phyloP scores from a whole-genome alignment of 2,329 filamentous ascomycete genomes.

The Massarina eburnea region DNA sequence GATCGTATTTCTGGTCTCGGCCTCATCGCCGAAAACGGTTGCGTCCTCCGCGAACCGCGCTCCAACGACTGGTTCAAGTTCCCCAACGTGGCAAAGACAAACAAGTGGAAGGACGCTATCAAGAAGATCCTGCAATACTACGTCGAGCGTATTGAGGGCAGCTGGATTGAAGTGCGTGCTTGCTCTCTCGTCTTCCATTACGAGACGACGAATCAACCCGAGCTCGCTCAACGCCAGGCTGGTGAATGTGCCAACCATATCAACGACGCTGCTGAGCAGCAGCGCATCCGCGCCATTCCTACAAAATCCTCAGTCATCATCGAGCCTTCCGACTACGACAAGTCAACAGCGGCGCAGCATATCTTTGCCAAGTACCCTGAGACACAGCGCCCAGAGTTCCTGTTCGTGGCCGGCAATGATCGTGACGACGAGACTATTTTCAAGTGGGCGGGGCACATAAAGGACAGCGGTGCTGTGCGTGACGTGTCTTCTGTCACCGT shows the following conservation, averaged over 20 bases:
- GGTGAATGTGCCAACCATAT: constrained; percentile 92
- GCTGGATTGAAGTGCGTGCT: constrained; percentile 85
- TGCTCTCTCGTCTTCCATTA: constrained; percentile 92
- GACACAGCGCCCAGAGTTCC: constrained; percentile 64
- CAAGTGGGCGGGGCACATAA: constrained; percentile 84
- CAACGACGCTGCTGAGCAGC: constrained; percentile 85
- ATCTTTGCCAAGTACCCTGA: constrained; percentile 60
- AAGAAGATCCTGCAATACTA: constrained; percentile 85
- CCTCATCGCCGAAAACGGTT: constrained; percentile 92
- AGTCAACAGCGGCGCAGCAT: constrained; percentile 76
- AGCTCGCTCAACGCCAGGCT: constrained; percentile 66
- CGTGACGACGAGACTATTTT: constrained; percentile 94
- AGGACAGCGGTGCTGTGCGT: constrained; percentile 49
- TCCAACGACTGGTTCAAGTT: constrained; percentile 72
- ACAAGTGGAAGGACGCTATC: constrained; percentile 81
- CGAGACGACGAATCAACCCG: constrained; percentile 75
- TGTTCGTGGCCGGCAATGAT: constrained; percentile 87
- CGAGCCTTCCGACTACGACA: constrained; percentile 84
- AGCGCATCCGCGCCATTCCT: constrained; percentile 81
- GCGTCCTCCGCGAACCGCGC: constrained; percentile 74
- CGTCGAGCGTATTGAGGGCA: constrained; percentile 83
- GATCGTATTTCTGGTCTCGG: constrained; percentile 80
- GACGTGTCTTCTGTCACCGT: constrained; percentile 84
- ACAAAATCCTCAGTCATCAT: constrained; percentile 80
- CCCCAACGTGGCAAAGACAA: constrained; percentile 69